phyloP scores from a whole-genome alignment of 1,139 yeast genomes.

The Lodderomyces beijingensis region DNA sequence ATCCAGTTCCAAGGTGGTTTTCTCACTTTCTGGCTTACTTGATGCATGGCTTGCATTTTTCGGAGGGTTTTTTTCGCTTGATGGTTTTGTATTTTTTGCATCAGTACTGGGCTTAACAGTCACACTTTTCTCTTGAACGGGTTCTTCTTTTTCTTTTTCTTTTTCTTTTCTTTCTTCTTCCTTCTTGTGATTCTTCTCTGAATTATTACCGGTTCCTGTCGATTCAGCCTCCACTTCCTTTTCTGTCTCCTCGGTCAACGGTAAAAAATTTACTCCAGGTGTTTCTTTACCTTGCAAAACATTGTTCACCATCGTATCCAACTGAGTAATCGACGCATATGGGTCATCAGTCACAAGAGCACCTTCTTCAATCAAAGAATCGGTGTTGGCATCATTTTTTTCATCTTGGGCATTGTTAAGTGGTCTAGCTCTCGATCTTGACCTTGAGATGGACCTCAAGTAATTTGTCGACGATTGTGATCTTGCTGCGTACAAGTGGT shows the following conservation, averaged over 20 bases:
- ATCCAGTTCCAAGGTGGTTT: constrained; percentile 1
- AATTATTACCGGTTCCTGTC: constrained; percentile 1
- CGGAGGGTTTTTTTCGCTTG: constrained; percentile 1
- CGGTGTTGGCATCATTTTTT: constrained; percentile 41
- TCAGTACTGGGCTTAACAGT: too few relatives aligned
- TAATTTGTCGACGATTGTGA: constrained; percentile 43
- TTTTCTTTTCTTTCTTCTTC: not conserved
- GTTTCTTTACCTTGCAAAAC: constrained; percentile 24
- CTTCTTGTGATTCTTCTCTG: constrained; percentile 4
- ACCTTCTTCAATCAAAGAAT: constrained; percentile 39
- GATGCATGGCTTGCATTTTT: not conserved
- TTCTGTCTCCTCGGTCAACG: constrained; percentile 2
- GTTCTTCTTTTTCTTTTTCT: not conserved
- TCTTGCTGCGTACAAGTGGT: constrained; percentile 26
- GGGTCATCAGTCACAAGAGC: constrained; percentile 48
- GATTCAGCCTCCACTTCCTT: constrained; percentile 1
- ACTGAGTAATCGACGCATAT: constrained; percentile 34
- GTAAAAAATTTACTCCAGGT: constrained; percentile 1
- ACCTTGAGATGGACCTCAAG: constrained; percentile 58
- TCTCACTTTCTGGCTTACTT: not conserved
- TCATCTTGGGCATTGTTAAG: constrained; percentile 23
- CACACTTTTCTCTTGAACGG: not conserved
- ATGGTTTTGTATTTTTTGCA: not conserved
- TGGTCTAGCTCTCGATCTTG: constrained; percentile 45
- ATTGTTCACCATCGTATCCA: constrained; percentile 40